Percentiles rank a stretch among this genome's conserved stretches.
phyloP scores from a whole-genome alignment of 768 basidiomycete genomes.

The Tulasnella sp. region DNA sequence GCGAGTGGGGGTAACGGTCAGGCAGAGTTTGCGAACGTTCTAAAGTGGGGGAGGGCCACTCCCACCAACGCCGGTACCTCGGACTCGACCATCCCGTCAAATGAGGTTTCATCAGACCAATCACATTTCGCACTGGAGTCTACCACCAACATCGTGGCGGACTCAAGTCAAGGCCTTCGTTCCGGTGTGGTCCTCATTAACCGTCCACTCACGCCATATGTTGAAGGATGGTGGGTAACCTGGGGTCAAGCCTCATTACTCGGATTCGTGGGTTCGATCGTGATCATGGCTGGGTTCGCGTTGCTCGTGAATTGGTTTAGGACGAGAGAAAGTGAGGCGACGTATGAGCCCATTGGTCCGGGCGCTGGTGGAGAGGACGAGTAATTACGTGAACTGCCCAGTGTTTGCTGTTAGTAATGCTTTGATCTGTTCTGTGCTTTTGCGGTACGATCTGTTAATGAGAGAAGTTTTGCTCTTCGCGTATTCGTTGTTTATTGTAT shows the following conservation, averaged over 20 bases:
- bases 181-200: constrained; percentile 90
- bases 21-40: constrained; percentile 32
- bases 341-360: constrained; percentile 73
- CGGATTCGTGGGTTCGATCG: constrained; percentile 43
- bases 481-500: too few relatives aligned
- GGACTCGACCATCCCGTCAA: constrained; percentile 37
- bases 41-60: constrained; percentile 34
- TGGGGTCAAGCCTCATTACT: constrained; percentile 63
- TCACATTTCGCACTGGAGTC: constrained; percentile 57
- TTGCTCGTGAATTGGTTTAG: constrained; percentile 63
- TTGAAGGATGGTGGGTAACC: constrained; percentile 73
- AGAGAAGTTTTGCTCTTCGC: too few relatives aligned
- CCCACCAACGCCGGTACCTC: constrained; percentile 47
- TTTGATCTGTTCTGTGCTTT: too few relatives aligned
- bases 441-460: too few relatives aligned
- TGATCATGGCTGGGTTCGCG: constrained; percentile 62
- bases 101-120: constrained; percentile 39
- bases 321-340: constrained; percentile 67
- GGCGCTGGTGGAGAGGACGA: too few relatives aligned
- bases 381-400: too few relatives aligned
- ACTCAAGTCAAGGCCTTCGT: constrained; percentile 44
- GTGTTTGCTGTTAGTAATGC: too few relatives aligned
- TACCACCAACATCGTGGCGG: constrained; percentile 37
- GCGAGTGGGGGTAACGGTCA: constrained; percentile 31
- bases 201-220: constrained; percentile 70